Base-by-base conservation (phyloP, 2,329 filamentous ascomycete species). In the Aspergillus intermedius region DNA sequence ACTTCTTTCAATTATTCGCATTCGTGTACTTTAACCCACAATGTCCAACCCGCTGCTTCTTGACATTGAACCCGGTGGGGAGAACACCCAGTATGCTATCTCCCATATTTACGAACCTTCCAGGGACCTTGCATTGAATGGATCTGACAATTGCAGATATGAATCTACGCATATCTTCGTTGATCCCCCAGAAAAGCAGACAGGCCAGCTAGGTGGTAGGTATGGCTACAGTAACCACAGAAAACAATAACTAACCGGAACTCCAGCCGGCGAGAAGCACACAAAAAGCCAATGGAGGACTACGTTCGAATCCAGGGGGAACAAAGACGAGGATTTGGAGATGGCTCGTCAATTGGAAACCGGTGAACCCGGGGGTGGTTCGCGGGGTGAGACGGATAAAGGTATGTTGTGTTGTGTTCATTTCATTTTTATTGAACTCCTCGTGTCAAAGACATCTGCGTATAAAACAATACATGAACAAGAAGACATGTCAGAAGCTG, bases 61-160 rank as follows among this genome's bases (percentile, higher is more conserved):
- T 74, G 74, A 81, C 56, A 82, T 78, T 25, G 76, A 76, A 49
- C 71, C 73, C 15, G 81, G 82, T 59, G 82, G 82, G 55, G 79
- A 84, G 64, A 74, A 74, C 49, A 77, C 76, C 4, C 81, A 81
- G 75, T 81, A 71, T 47, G 69, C 56, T 45, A 15, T 45, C n/a
- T 10, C 22, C 22, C 10, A 3, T 21, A 32, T 34, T 42, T 15
- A 10, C 19, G 13, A n/a, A 4, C 19, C 12, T 19, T 30, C 5
- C 37, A 40, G 17, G 10, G 19, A 12, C 1, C 3, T 19, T 40
- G 19, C 3, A 13, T 40, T 19, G 15, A 10, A 19, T 19, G 8
- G 3, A n/a, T 32, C 28, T 39, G 45, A 30, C 7, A 15, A 39
- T n/a, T 47, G 3, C 47, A 80, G 78, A 66, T 83, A 85, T 64